A percentile compares a stretch with the other conserved stretches of the same genome.
phyloP scores from a whole-genome alignment of 164 flowering plant genomes.

The Aristolochia californica region DNA sequence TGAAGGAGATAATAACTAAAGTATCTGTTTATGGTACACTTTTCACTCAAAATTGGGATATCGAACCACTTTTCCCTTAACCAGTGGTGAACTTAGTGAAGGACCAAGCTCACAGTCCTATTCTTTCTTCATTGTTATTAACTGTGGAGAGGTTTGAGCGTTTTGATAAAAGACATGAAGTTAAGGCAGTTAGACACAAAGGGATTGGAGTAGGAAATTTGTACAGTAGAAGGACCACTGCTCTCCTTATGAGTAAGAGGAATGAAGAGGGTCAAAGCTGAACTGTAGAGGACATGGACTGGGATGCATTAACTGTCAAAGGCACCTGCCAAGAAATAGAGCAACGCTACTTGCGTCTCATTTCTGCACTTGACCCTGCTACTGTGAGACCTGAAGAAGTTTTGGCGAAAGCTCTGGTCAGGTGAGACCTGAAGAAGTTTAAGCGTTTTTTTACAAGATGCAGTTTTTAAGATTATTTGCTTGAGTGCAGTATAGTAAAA shows the following conservation, averaged over 20 bases:
- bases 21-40: no score
- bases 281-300: slow-evolving; percentile 96
- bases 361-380: slow-evolving; percentile 96
- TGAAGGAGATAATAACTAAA: no score
- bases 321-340: slow-evolving; percentile 98
- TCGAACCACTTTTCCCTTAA: slow-evolving; percentile 70
- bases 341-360: slow-evolving; percentile 90
- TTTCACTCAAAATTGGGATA: slow-evolving; percentile 96
- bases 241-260: slow-evolving; percentile 48
- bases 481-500: no score
- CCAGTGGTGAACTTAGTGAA: slow-evolving; percentile 28
- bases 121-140: slow-evolving; percentile 33
- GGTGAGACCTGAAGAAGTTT: no score
- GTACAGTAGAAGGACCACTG: slow-evolving; percentile 51
- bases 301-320: slow-evolving; percentile 92
- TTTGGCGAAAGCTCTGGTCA: slow-evolving; percentile 61
- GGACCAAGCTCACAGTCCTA: slow-evolving; percentile 22
- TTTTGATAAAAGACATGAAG: no score
- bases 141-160: slow-evolving; percentile 69
- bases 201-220: slow-evolving; percentile 39
- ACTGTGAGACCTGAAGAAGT: slow-evolving; percentile 94
- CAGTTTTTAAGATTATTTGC: no score
- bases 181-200: no score
- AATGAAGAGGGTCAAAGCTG: slow-evolving; percentile 49
- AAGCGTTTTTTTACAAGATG: no score